Evolutionary conservation across 2,329 filamentous ascomycete species (phyloP).

Genomic region (Venturia pyrina): DNA sequence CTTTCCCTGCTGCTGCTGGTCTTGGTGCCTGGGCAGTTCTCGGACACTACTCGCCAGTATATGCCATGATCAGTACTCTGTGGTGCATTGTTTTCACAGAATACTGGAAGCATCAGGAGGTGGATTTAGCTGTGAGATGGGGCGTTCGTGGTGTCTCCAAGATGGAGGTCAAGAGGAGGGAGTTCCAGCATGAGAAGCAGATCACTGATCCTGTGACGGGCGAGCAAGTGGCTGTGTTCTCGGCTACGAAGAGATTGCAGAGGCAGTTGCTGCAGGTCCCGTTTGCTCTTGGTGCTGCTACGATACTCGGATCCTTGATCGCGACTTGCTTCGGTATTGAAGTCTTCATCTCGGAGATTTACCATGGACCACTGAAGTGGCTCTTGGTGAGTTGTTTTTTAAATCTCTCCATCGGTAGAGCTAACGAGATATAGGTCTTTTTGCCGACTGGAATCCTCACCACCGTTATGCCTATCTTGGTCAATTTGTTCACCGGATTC

Average conservation of each 20-base stretch:
- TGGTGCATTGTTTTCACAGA: slow-evolving; percentile 89
- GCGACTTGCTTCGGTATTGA: slow-evolving; percentile 83
- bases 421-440: slow-evolving; percentile 51
- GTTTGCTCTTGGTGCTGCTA: slow-evolving; percentile 65
- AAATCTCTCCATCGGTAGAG: neutral
- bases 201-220: slow-evolving; percentile 72
- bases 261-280: slow-evolving; percentile 75
- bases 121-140: slow-evolving; percentile 80
- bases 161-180: slow-evolving; percentile 65
- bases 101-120: slow-evolving; percentile 91
- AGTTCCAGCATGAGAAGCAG: slow-evolving; percentile 73
- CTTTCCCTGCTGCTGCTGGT: slow-evolving; percentile 74
- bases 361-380: slow-evolving; percentile 76
- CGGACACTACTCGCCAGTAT: slow-evolving; percentile 73
- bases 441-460: slow-evolving; percentile 84
- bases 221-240: slow-evolving; percentile 66
- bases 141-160: slow-evolving; percentile 73
- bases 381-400: slow-evolving; percentile 54
- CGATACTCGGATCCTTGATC: slow-evolving; percentile 71
- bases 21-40: slow-evolving; percentile 70
- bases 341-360: slow-evolving; percentile 91
- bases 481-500: slow-evolving; percentile 61
- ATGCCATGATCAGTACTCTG: slow-evolving; percentile 67
- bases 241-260: slow-evolving; percentile 61
- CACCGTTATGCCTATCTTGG: slow-evolving; percentile 67